Evolutionary conservation across 768 basidiomycete species (phyloP).

Genomic region (Suillus luteus): DNA sequence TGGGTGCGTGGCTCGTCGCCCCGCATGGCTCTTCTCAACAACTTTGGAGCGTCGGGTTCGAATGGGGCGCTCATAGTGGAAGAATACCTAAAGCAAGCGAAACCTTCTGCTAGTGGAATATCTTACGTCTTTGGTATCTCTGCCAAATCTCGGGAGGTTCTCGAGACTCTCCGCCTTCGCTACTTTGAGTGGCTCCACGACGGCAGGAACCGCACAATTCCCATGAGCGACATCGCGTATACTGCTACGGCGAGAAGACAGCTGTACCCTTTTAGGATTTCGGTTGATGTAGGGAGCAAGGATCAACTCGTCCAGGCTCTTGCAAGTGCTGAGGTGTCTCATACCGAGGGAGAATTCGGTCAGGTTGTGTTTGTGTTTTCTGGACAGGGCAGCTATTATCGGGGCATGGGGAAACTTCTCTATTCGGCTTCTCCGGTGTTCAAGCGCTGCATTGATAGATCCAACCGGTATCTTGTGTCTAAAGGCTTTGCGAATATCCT

Average conservation of each 20-base stretch:
- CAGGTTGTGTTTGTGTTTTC: slow-evolving; percentile 68
- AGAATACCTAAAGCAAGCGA: slow-evolving; percentile 39
- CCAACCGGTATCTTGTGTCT: slow-evolving; percentile 49
- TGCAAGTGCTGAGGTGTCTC: slow-evolving; percentile 33
- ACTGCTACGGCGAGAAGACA: slow-evolving; percentile 68
- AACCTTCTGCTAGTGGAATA: not conserved
- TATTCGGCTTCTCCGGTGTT: slow-evolving; percentile 55
- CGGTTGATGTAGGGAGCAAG: slow-evolving; percentile 45
- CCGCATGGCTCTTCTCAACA: slow-evolving; percentile 65
- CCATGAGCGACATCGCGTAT: slow-evolving; percentile 60
- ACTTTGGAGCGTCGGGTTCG: slow-evolving; percentile 76
- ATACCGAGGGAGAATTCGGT: slow-evolving; percentile 29
- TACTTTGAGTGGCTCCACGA: slow-evolving; percentile 52
- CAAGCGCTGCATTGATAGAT: slow-evolving; percentile 54
- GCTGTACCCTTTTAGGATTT: slow-evolving; percentile 53
- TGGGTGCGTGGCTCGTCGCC: slow-evolving; percentile 47
- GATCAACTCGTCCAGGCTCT: slow-evolving; percentile 52
- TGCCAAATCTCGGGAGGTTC: slow-evolving; percentile 51
- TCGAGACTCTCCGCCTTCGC: slow-evolving; percentile 48
- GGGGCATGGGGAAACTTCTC: slow-evolving; percentile 60
- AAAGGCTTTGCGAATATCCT: slow-evolving; percentile 55
- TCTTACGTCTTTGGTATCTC: slow-evolving; percentile 61
- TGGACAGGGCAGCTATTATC: slow-evolving; percentile 71
- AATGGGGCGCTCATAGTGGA: slow-evolving; percentile 65
- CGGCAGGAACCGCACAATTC: slow-evolving; percentile 22